A percentile compares a stretch with the other conserved stretches of the same genome.
These are phyloP conservation scores for Suillus subalutaceus DNA, from an alignment of 768 basidiomycete genomes.

Conservation along the genomic window DNA sequence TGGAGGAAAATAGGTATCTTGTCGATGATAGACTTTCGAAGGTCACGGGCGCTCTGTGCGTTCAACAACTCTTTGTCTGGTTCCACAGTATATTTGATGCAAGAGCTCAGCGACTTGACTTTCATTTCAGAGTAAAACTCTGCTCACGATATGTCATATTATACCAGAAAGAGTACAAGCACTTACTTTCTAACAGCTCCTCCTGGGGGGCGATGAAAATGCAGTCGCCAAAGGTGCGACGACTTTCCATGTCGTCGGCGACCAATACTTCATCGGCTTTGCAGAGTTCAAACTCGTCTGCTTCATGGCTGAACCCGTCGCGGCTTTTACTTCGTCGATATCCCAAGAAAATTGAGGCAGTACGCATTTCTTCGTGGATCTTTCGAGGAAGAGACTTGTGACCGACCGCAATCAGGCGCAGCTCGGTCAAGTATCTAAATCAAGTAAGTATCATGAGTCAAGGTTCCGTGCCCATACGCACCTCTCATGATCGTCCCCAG, in stretches of 20 bases:
- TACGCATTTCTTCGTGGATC: slow-evolving; percentile 58
- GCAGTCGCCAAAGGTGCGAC: slow-evolving; percentile 73
- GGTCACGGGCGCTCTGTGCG: slow-evolving; percentile 42
- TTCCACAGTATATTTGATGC: slow-evolving; percentile 71
- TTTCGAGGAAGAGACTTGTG: slow-evolving; percentile 44
- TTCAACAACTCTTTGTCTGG: slow-evolving; percentile 44
- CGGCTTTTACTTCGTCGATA: slow-evolving; percentile 43
- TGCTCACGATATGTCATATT: slow-evolving; percentile 22
- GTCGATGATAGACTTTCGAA: slow-evolving; percentile 67
- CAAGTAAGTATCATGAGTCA: slow-evolving; percentile 7
- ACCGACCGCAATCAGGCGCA: slow-evolving; percentile 81
- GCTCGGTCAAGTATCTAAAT: slow-evolving; percentile 73
- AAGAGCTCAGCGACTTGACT: slow-evolving; percentile 62
- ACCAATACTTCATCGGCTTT: slow-evolving; percentile 68
- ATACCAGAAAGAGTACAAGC: not conserved
- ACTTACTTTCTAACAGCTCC: slow-evolving; percentile 78
- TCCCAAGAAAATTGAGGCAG: slow-evolving; percentile 67
- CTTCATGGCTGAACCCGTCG: not conserved
- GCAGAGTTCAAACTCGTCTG: slow-evolving; percentile 62
- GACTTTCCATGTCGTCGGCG: slow-evolving; percentile 79
- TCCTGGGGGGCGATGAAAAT: slow-evolving; percentile 82
- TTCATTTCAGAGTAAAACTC: slow-evolving; percentile 77
- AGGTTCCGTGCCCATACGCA: slow-evolving; percentile 34
- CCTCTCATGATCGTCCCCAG: slow-evolving; percentile 59
- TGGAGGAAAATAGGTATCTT: slow-evolving; percentile 85